Evolutionary conservation across 73 alveolate species (phyloP).

Genomic region (Blepharisma stoltei): DNA sequence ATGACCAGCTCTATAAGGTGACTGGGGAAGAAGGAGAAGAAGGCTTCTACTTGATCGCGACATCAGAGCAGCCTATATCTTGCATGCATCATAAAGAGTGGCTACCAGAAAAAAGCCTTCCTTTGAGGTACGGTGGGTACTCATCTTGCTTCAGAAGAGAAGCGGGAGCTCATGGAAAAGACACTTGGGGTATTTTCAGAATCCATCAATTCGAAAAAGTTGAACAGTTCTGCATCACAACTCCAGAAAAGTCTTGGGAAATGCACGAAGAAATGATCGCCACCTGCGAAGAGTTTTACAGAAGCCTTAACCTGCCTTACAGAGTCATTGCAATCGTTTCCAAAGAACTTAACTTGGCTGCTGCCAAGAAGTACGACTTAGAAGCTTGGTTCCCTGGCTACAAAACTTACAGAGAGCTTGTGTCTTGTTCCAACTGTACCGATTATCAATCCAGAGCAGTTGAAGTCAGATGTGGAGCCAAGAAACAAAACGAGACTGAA

Average conservation of each 20-base stretch:
- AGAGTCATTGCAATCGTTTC: conserved; percentile 96
- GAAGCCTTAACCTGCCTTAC: conserved; percentile 91
- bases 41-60: conserved; percentile 91
- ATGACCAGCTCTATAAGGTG: conserved; percentile 96
- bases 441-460: conserved; percentile 97
- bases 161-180: conserved; percentile 99
- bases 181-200: conserved; percentile 99
- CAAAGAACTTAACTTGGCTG: conserved; percentile 98
- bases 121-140: conserved; percentile 91
- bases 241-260: conserved; percentile 94
- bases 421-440: conserved; percentile 99
- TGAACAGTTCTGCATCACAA: conserved; percentile 91
- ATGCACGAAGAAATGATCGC: conserved; percentile 88
- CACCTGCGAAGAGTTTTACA: conserved; percentile 90
- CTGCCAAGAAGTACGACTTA: conserved; percentile 99
- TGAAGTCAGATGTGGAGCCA: conserved; percentile 74
- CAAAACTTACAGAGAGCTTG: conserved; percentile 90
- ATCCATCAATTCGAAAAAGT: conserved; percentile 99
- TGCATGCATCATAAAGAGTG: conserved; percentile 93
- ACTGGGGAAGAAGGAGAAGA: conserved; percentile 54
- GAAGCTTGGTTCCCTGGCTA: conserved; percentile 99
- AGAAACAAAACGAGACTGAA: conserved; percentile 67
- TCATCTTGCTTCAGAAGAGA: conserved; percentile 98
- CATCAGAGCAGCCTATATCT: conserved; percentile 99
- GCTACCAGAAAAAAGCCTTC: conserved; percentile 85